A percentile compares a stretch with the other conserved stretches of the same genome.
Evolutionary conservation across 768 basidiomycete genomes (phyloP).

Genomic region (Suillus luteus): DNA sequence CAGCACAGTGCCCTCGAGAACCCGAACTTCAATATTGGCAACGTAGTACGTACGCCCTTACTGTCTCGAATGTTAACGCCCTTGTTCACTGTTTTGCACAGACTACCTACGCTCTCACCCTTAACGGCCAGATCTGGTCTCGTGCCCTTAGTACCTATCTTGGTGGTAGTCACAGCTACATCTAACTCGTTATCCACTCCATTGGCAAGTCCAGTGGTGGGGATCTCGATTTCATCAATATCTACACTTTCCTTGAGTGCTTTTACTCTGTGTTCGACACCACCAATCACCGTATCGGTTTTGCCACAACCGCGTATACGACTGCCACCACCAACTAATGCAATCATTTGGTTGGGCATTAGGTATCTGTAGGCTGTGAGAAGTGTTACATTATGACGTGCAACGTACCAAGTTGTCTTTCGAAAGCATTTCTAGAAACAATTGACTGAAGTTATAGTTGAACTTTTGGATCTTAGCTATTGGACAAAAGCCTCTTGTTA

Average conservation of each 20-base stretch:
- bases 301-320: not conserved
- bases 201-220: not conserved
- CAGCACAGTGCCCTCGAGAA: constrained; percentile 12
- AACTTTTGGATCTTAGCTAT: not conserved
- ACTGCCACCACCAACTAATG: not conserved
- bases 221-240: not conserved
- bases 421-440: not conserved
- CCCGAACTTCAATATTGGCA: constrained; percentile 17
- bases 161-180: not conserved
- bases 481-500: not conserved
- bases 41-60: not conserved
- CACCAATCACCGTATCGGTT: not conserved
- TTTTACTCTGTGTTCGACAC: not conserved
- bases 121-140: not conserved
- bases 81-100: not conserved
- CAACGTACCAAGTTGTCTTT: too few relatives aligned
- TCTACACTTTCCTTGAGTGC: not conserved
- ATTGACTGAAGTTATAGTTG: not conserved
- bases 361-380: too few relatives aligned
- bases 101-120: not conserved
- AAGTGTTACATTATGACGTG: too few relatives aligned
- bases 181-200: not conserved
- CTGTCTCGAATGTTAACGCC: not conserved
- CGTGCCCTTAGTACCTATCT: not conserved
- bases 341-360: not conserved